phyloP scores from a whole-genome alignment of 73 alveolate species.

The Tetrahymena thermophila region DNA sequence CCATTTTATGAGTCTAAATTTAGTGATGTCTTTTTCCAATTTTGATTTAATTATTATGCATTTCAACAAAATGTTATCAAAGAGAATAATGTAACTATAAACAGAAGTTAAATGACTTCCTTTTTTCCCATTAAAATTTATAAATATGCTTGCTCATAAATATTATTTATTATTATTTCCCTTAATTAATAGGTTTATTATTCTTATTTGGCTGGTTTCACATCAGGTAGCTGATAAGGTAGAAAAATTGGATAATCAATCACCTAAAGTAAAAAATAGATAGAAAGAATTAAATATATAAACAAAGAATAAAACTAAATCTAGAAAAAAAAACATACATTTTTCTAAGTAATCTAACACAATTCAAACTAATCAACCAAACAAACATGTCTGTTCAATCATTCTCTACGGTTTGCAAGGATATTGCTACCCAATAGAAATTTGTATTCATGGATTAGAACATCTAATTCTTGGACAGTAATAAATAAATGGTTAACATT shows the following conservation, averaged over 20 bases:
- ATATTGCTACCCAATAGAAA: neutral
- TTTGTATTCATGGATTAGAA: neutral
- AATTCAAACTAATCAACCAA: neutral
- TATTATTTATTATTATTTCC: neutral
- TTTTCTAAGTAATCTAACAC: neutral
- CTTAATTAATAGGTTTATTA: neutral
- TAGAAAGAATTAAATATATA: neutral
- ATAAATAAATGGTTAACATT: neutral
- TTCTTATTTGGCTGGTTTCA: neutral
- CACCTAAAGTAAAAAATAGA: neutral
- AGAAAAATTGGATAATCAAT: neutral
- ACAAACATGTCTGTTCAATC: neutral
- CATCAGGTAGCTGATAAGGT: constrained; percentile 2
- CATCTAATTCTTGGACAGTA: neutral
- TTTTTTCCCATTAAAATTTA: no score
- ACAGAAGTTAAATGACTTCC: neutral
- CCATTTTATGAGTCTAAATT: no score
- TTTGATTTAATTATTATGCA: no score
- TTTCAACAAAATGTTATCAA: neutral
- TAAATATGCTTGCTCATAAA: neutral
- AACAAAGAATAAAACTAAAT: neutral
- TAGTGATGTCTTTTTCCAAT: no score
- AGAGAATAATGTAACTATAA: neutral
- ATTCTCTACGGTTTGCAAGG: neutral
- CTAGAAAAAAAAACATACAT: neutral